Evolutionary conservation across 257 asterid species (phyloP), one percentile per base, ranked within the genome.

Genomic region (Agastache rugosa): DNA sequence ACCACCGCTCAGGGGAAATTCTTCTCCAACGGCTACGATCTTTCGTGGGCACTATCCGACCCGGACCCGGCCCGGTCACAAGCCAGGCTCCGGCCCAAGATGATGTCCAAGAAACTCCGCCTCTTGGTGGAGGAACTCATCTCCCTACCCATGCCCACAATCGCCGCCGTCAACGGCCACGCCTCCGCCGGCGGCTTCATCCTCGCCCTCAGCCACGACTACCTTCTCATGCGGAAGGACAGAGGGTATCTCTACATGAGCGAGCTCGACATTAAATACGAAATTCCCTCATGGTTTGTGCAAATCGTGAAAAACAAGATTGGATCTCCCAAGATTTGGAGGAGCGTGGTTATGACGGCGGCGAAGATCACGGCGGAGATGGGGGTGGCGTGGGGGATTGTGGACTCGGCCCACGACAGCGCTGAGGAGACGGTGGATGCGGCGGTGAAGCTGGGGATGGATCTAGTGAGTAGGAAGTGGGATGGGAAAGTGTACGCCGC

Each of bases 1-100:
- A 89, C 93, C 71, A 86, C 93, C 3, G 81, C 96, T 44, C 81
- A 87, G 2, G 97, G 97, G 19, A 88, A 91, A 73, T 88, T 87
- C 82, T 91, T 87, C 89, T 85, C 91, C 84, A 91, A 88, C 63
- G 97, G 97, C 35, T 91, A 83, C 84, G 97, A 89, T 69, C 88
- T 87, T 2, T 20, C 68, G 0, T 88, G 97, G 97, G 86, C 89
- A 17, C 15, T 66, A 7, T 79, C 83, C 6, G 74, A 85, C 19
- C 76, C 45, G 4, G 76, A 75, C 61, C 80, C 78, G 39, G 22
- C 16, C 15, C 81, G 82, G 2, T 2, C 67, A 20, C 55, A 27
- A 48, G 48, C 65, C 17, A 58, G 12, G 34, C 12, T 15, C 48
- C 83, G 86, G 4, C 5, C 72, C 51, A 73, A 66, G 37, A 23